Evolutionary conservation across 23 red algal species (phyloP).

Genomic region (Cyanidioschyzon merolae): DNA sequence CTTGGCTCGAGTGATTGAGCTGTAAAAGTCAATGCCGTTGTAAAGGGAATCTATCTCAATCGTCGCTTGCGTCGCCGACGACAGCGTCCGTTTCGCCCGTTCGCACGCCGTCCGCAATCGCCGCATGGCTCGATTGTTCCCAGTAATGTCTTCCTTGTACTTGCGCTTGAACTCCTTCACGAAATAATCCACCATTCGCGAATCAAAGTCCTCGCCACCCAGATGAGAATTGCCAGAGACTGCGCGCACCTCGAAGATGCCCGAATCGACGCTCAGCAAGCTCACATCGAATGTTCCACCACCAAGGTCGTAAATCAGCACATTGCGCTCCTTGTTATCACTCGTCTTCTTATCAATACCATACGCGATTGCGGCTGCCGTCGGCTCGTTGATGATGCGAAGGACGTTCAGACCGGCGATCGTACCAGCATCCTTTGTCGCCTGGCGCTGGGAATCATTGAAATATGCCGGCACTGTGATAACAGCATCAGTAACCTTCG

Average conservation of each 20-base stretch:
- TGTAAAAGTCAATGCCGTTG: slow-evolving; percentile 97
- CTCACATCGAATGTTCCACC: slow-evolving; percentile 99
- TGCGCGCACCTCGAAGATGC: slow-evolving; percentile 98
- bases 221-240: slow-evolving; percentile 44
- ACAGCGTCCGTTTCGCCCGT: slow-evolving; percentile 92
- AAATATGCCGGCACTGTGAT: slow-evolving; percentile 98
- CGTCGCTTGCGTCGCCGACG: slow-evolving; percentile 84
- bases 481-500: slow-evolving; percentile 77
- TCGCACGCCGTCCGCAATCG: slow-evolving; percentile 96
- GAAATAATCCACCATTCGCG: slow-evolving; percentile 91
- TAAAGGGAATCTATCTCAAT: slow-evolving; percentile 97
- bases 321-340: slow-evolving; percentile 48
- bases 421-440: slow-evolving; percentile 98
- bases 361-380: slow-evolving; percentile 97
- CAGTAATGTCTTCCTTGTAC: slow-evolving; percentile 97
- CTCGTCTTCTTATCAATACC: slow-evolving; percentile 69
- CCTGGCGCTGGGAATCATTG: slow-evolving; percentile 96
- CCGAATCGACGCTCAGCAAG: slow-evolving; percentile 88
- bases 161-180: slow-evolving; percentile 95
- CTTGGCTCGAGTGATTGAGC: slow-evolving; percentile 83
- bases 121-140: slow-evolving; percentile 58
- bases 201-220: slow-evolving; percentile 99
- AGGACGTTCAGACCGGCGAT: slow-evolving; percentile 95
- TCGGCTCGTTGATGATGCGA: slow-evolving; percentile 99
- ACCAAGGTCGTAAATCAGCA: slow-evolving; percentile 95